A percentile compares a stretch with the other conserved stretches of the same genome.
Conservation (phyloP, 2,329 filamentous ascomycete species). For the Colletotrichum spaethianum region DNA sequence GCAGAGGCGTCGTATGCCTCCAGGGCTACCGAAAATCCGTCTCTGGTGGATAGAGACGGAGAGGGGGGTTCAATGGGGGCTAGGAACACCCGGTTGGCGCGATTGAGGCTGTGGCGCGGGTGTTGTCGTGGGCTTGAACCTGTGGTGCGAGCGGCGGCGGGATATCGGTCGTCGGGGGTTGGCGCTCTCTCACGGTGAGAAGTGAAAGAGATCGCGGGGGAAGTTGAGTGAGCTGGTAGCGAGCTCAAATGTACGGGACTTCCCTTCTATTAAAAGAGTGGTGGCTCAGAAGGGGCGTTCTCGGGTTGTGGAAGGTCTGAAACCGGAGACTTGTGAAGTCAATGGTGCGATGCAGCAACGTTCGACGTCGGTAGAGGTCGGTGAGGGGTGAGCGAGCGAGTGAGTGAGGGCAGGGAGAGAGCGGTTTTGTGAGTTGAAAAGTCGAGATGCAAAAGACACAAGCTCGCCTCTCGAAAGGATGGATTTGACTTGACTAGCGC, state of each 20-base stretch:
- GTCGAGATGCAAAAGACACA: slow-evolving; percentile 35
- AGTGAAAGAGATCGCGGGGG: background rate
- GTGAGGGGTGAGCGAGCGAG: background rate
- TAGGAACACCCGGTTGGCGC: slow-evolving; percentile 18
- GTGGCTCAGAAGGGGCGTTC: background rate
- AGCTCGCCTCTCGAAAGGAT: slow-evolving; percentile 7
- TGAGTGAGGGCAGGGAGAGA: background rate
- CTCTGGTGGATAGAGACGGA: slow-evolving; percentile 42
- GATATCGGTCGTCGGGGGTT: background rate
- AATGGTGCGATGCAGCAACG: slow-evolving; percentile 4
- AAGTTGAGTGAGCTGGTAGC: background rate
- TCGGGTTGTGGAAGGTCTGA: background rate
- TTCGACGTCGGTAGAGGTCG: background rate
- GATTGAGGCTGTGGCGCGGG: slow-evolving; percentile 3
- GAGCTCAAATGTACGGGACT: background rate
- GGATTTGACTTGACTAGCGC: slow-evolving; percentile 40
- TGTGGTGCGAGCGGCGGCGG: background rate
- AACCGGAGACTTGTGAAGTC: background rate
- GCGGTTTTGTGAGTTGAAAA: slow-evolving; percentile 31
- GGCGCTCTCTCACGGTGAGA: background rate
- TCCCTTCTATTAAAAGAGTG: background rate
- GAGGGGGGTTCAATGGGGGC: slow-evolving; percentile 7
- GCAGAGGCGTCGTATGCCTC: slow-evolving; percentile 52
- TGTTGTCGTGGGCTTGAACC: slow-evolving; percentile 30
- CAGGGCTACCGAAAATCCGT: slow-evolving; percentile 50